Evolutionary conservation across 1,139 yeast genomes (phyloP).

Genomic region (Yamadazyma trypodendri): DNA sequence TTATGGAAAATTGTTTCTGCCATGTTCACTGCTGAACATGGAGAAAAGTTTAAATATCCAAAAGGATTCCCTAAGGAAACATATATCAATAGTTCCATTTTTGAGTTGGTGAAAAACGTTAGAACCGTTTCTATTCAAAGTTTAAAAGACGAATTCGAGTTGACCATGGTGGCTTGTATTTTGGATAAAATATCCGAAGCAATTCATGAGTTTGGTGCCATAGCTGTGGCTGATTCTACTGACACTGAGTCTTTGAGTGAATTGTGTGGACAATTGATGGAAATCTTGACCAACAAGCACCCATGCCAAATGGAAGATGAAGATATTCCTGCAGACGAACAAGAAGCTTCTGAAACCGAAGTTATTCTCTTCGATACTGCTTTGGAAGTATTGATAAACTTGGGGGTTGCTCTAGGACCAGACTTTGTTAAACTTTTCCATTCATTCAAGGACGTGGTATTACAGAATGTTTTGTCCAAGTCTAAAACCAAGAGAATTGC

Average conservation of each 20-base stretch:
- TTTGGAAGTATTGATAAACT: conserved; percentile 76
- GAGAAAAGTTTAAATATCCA: conserved; percentile 55
- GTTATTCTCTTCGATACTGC: conserved; percentile 83
- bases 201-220: conserved; percentile 70
- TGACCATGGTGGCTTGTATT: conserved; percentile 75
- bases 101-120: conserved; percentile 61
- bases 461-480: conserved; percentile 60
- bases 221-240: conserved; percentile 60
- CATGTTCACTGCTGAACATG: conserved; percentile 58
- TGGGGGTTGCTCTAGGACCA: conserved; percentile 71
- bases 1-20: conserved; percentile 83
- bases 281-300: conserved; percentile 76
- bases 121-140: conserved; percentile 63
- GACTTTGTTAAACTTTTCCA: conserved; percentile 73
- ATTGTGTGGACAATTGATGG: conserved; percentile 68
- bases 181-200: conserved; percentile 75
- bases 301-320: conserved; percentile 68
- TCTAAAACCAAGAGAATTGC: conserved; percentile 76
- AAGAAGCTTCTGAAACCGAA: conserved; percentile 84
- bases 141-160: conserved; percentile 77
- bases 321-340: conserved; percentile 54
- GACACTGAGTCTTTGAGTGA: conserved; percentile 62
- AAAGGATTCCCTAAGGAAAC: conserved; percentile 70
- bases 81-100: conserved; percentile 57
- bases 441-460: conserved; percentile 67